These are phyloP conservation scores for Bipolaris zeicola DNA, from an alignment of 2,329 filamentous ascomycete genomes.

Conservation along the genomic window DNA sequence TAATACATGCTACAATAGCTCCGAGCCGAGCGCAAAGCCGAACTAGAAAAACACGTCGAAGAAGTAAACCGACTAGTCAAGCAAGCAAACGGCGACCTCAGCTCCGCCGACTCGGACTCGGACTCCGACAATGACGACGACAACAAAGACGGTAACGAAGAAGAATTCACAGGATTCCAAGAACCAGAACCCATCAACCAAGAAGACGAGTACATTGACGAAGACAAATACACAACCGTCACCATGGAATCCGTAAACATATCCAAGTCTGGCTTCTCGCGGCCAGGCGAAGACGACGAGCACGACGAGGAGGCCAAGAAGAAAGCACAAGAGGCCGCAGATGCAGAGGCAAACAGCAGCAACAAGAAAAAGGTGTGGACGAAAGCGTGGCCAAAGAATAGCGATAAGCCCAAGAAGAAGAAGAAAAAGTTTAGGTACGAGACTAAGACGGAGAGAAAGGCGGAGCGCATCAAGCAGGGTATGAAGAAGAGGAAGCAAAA, in stretches of 20 bases:
- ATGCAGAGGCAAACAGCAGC: slow-evolving; percentile 55
- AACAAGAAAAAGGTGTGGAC: slow-evolving; percentile 58
- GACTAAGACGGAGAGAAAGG: slow-evolving; percentile 78
- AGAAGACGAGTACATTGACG: slow-evolving; percentile 94
- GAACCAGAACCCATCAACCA: slow-evolving; percentile 69
- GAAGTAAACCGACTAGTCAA: slow-evolving; percentile 73
- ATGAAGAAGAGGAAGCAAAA: slow-evolving; percentile 74
- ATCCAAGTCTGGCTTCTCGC: slow-evolving; percentile 73
- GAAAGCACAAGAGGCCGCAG: slow-evolving; percentile 21
- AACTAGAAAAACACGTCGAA: slow-evolving; percentile 81
- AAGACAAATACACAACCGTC: slow-evolving; percentile 94
- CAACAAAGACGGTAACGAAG: slow-evolving; percentile 53
- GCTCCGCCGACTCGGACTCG: slow-evolving; percentile 1
- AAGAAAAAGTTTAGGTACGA: slow-evolving; percentile 95
- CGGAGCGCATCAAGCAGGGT: slow-evolving; percentile 65
- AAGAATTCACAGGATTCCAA: slow-evolving; percentile 44
- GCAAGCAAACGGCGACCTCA: slow-evolving; percentile 58
- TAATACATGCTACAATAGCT: slow-evolving; percentile 60
- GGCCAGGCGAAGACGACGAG: slow-evolving; percentile 50
- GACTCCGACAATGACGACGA: slow-evolving; percentile 34
- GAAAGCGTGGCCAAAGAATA: slow-evolving; percentile 58
- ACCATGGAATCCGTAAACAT: slow-evolving; percentile 89
- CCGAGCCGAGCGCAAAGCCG: slow-evolving; percentile 78
- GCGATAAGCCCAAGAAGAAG: slow-evolving; percentile 68
- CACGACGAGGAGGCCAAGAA: slow-evolving; percentile 31